Base-by-base conservation (phyloP, 2,329 filamentous ascomycete genomes). In the Neonectria hederae region DNA sequence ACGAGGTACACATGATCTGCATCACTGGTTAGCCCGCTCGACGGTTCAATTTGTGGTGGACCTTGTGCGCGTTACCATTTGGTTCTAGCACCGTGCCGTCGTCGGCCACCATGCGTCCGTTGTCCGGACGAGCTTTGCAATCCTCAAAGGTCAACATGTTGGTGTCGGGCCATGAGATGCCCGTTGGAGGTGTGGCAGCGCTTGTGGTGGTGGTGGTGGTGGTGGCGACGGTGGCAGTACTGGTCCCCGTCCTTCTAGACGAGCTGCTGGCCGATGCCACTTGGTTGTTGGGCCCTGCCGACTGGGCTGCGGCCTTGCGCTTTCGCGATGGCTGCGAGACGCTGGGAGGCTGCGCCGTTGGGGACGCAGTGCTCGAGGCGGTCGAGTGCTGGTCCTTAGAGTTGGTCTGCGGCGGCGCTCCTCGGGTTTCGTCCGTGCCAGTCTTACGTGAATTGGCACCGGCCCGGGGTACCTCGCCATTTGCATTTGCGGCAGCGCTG, bases 91-190 rank as follows among this genome's bases (percentile, higher is more conserved):
- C 86, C 48, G 93, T 96, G 69, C 96, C 96, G 81, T 98, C 94
- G 77, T 99, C 96, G 65, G 96, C 93, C 72, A 91, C 87, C 76
- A 99, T 85, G 76, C 90, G 90, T 60, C 92, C 92, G 72, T 94
- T 86, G 74, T 91, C 90, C 62, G 94, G 85, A 62, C 85, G 86
- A 54, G 87, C 87, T 62, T 88, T 87, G 74, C 86, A 89, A 66
- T 89, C 89, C 67, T 93, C 90, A 80, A 98, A 98, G 46, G 88
- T 93, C 82, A 97, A 87, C 89, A 98, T 90, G 78, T 97, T 97
- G 56, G 92, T 91, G 74, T 93, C 89, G 67, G 87, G 84, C 75
- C 76, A 77, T 22, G 74, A 69, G 65, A 83, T 79, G 65, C 79
- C 78, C 70, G 82, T 72, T 62, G 76, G 77, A 60, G 80, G 76